Base-by-base conservation (phyloP, 306 rosid genomes). In the Prosopis cineraria region DNA sequence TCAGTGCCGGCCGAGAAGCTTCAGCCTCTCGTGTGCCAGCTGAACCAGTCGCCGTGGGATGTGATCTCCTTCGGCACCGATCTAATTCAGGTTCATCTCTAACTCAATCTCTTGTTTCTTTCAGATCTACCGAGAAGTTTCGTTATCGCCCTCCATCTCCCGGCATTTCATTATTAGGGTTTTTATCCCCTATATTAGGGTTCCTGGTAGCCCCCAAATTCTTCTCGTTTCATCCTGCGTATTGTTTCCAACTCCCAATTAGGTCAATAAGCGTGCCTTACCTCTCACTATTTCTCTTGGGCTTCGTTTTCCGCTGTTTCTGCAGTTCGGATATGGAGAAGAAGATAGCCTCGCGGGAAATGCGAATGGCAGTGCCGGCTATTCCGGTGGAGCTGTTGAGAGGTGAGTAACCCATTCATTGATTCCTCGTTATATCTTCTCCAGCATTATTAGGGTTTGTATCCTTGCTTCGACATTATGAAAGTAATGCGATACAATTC, bases 21-120 rank as follows among this genome's bases (percentile, higher is more conserved):
- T 30, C 94, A 85, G 65, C 70, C 90, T 2, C 90, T 85, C 85
- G 81, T 89, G 70, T 94, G 98, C 85, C 91, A 81, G 76, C 88
- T 94, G 50, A 94, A 92, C 81, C 97, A 88, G 80, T 90, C 94
- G 5, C 91, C 97, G 10, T 94, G 98, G 98, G 98, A 94, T 84
- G 89, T 87, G 84, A 83, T 82, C 85, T 84, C 90, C 79, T 85
- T 89, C 73, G 79, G 67, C 36, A 78, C 78, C 13, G 78, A 79
- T 84, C 76, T 83, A 3, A 40, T 71, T 84, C 87, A 88, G 94
- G 97, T 94, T 76, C 68, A 66, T 64, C 12, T 2, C 73, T 73
- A 83, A 6, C 40, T 68, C n/a, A 29, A 62, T 60, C 43, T 20
- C 44, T 58, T 33, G 62, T 80, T 65, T 41, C 66, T 48, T 14